Evolutionary conservation across 2,329 filamentous ascomycete species (phyloP).

Genomic region (Paecilomyces sp.): DNA sequence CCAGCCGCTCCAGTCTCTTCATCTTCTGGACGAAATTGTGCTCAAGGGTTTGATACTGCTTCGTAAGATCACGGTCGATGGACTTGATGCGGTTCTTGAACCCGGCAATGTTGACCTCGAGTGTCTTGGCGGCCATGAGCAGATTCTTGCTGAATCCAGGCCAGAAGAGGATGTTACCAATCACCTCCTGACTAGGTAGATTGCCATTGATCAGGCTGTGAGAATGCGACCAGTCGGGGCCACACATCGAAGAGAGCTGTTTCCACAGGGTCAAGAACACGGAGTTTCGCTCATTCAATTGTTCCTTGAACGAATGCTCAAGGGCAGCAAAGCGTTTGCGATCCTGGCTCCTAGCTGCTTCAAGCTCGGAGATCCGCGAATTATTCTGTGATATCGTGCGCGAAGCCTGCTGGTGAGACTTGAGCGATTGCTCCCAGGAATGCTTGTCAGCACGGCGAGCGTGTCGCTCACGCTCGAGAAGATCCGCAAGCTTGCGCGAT

Average conservation of each 20-base stretch:
- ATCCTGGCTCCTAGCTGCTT: conserved; percentile 69
- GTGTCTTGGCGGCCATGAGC: conserved; percentile 74
- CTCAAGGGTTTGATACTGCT: conserved; percentile 83
- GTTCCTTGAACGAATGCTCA: conserved; percentile 76
- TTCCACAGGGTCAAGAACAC: conserved; percentile 88
- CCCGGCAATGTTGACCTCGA: conserved; percentile 70
- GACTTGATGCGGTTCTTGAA: conserved; percentile 74
- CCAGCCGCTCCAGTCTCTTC: conserved; percentile 81
- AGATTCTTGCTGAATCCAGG: conserved; percentile 88
- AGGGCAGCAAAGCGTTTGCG: conserved; percentile 67
- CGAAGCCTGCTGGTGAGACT: conserved; percentile 79
- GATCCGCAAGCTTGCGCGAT: conserved; percentile 72
- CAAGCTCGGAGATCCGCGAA: conserved; percentile 75
- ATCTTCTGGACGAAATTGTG: conserved; percentile 69
- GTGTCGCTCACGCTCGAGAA: conserved; percentile 85
- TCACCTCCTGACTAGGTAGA: conserved; percentile 75
- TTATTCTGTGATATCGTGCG: conserved; percentile 81
- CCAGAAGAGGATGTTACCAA: conserved; percentile 67
- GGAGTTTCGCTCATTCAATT: conserved; percentile 82
- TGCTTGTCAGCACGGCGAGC: conserved; percentile 79
- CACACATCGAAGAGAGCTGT: conserved; percentile 74
- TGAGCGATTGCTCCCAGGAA: conserved; percentile 80
- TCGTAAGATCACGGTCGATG: conserved; percentile 84
- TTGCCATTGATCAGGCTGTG: conserved; percentile 86
- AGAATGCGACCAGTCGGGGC: conserved; percentile 83